Evolutionary conservation across 331 rosid species (phyloP).

Genomic region (Phaseolus coccineus): DNA sequence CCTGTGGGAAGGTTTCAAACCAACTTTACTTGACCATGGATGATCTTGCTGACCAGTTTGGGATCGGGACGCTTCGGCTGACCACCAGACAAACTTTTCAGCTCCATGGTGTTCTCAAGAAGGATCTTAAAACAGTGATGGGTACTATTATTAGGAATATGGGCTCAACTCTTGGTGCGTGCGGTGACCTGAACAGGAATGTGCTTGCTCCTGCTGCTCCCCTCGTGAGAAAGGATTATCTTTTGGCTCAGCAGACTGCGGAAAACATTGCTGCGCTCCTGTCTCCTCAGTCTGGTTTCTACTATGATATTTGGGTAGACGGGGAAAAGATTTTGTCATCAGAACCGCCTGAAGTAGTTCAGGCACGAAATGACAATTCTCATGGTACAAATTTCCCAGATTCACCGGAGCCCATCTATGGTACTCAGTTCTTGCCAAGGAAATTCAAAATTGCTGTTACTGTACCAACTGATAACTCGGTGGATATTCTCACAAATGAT

Average conservation of each 20-base stretch:
- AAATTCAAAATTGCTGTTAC: slow-evolving; percentile 98
- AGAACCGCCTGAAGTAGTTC: slow-evolving; percentile 84
- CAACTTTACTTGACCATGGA: slow-evolving; percentile 93
- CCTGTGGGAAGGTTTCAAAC: slow-evolving; percentile 92
- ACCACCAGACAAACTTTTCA: slow-evolving; percentile 98
- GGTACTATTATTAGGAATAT: slow-evolving; percentile 74
- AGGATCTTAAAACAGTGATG: slow-evolving; percentile 90
- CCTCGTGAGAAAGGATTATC: slow-evolving; percentile 76
- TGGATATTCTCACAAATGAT: slow-evolving; percentile 94
- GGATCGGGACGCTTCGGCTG: slow-evolving; percentile 94
- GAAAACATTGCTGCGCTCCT: slow-evolving; percentile 88
- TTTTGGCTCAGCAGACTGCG: slow-evolving; percentile 91
- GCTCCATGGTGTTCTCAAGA: slow-evolving; percentile 95
- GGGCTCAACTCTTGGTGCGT: slow-evolving; percentile 98
- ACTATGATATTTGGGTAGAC: slow-evolving; percentile 97
- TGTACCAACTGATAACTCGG: slow-evolving; percentile 94
- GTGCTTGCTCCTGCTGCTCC: slow-evolving; percentile 99
- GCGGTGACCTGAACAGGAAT: slow-evolving; percentile 95
- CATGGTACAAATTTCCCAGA: slow-evolving; percentile 90
- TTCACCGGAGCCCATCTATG: slow-evolving; percentile 94
- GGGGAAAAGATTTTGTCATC: slow-evolving; percentile 87
- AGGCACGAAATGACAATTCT: slow-evolving; percentile 91
- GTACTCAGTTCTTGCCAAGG: slow-evolving; percentile 96
- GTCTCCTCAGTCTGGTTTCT: slow-evolving; percentile 97
- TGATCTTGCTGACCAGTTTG: slow-evolving; percentile 98